These are phyloP conservation scores for Liriodendron chinense DNA, from an alignment of 164 flowering plant genomes.

Conservation along the genomic window DNA sequence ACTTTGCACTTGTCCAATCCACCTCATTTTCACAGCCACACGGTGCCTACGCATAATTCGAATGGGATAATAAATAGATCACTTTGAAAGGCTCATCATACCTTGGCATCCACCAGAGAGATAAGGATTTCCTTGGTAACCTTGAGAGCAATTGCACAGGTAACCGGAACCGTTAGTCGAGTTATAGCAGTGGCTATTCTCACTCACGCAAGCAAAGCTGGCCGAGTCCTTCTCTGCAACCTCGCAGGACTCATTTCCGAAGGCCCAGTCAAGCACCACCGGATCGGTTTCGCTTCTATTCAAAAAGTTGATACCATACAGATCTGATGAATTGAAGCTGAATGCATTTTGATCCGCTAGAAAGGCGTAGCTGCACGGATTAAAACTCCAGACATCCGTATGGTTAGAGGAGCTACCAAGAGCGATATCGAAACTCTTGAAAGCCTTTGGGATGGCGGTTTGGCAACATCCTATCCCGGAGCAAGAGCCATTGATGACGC, in stretches of 20 bases:
- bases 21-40: neutral
- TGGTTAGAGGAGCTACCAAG: neutral
- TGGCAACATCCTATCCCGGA: constrained; percentile 17
- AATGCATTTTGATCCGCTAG: neutral
- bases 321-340: neutral
- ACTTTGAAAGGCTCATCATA: neutral
- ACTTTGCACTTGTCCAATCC: too few species aligned
- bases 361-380: constrained; percentile 6
- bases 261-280: neutral
- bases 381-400: neutral
- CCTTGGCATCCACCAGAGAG: neutral
- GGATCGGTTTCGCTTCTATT: neutral
- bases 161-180: neutral
- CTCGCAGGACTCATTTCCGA: neutral
- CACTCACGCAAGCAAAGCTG: neutral
- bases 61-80: neutral
- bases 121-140: neutral
- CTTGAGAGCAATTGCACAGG: neutral
- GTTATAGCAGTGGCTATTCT: neutral
- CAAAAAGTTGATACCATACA: neutral
- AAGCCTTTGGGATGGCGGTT: constrained; percentile 7
- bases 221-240: neutral
- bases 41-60: neutral
- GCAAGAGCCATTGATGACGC: neutral
- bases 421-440: neutral